Percentiles rank a stretch among this genome's conserved stretches.
phyloP scores from a whole-genome alignment of 176 grass and related monocot species.

The Aechmea fasciata region DNA sequence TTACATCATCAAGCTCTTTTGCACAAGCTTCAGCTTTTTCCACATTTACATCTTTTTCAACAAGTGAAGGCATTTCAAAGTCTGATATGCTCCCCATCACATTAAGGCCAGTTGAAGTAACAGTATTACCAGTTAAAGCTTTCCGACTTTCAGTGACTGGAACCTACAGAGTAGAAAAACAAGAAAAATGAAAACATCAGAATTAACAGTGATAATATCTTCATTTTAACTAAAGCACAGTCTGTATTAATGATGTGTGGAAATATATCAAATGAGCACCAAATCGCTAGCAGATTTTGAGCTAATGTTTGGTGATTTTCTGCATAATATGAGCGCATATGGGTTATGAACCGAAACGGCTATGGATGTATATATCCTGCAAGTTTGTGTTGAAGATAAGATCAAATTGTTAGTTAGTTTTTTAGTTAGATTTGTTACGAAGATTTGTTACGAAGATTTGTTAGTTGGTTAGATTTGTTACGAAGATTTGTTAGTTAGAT shows the following conservation, averaged over 20 bases:
- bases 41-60: slow-evolving; percentile 71
- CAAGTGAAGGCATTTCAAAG: slow-evolving; percentile 50
- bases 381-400: too few species aligned
- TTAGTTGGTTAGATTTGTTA: too few species aligned
- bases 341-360: slow-evolving; percentile 21
- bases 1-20: slow-evolving; percentile 91
- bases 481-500: too few species aligned
- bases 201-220: background rate
- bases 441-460: too few species aligned
- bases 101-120: slow-evolving; percentile 22
- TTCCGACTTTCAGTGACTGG: slow-evolving; percentile 32
- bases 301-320: slow-evolving; percentile 46
- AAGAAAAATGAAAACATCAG: slow-evolving; percentile 19
- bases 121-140: slow-evolving; percentile 26
- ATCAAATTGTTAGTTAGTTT: too few species aligned
- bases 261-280: slow-evolving; percentile 21
- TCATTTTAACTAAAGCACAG: background rate
- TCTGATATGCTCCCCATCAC: slow-evolving; percentile 45
- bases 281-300: slow-evolving; percentile 17
- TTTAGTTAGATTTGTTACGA: too few species aligned
- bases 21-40: slow-evolving; percentile 79
- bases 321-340: slow-evolving; percentile 40
- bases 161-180: slow-evolving; percentile 38
- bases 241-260: background rate
- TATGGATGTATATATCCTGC: background rate